Evolutionary conservation across 257 asterid genomes (phyloP).

Genomic region (Thymus quinquecostatus): DNA sequence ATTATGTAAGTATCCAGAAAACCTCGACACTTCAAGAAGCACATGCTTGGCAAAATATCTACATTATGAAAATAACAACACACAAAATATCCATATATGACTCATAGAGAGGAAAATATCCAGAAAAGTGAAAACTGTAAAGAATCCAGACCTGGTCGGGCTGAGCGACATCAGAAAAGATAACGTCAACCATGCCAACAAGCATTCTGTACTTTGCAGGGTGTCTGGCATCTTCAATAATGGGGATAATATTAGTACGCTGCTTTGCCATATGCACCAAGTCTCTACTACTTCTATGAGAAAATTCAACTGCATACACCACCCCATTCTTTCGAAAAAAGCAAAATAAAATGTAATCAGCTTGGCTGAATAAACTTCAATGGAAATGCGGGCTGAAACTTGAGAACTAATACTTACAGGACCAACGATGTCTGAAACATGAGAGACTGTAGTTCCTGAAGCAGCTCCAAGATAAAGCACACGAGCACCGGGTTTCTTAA

Average conservation of each 20-base stretch:
- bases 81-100: too few relatives aligned
- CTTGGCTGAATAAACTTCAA: neutral
- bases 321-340: slow-evolving; percentile 59
- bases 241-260: slow-evolving; percentile 85
- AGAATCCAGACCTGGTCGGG: slow-evolving; percentile 77
- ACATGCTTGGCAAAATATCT: too few relatives aligned
- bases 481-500: slow-evolving; percentile 55
- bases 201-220: slow-evolving; percentile 95
- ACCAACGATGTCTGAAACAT: slow-evolving; percentile 83
- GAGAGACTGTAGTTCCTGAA: too few relatives aligned
- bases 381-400: too few relatives aligned
- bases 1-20: too few relatives aligned
- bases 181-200: slow-evolving; percentile 97
- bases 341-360: neutral
- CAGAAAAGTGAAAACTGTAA: too few relatives aligned
- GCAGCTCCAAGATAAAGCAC: slow-evolving; percentile 43
- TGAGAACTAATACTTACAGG: slow-evolving; percentile 57
- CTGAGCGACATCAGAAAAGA: slow-evolving; percentile 96
- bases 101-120: too few relatives aligned
- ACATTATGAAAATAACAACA: too few relatives aligned
- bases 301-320: slow-evolving; percentile 94
- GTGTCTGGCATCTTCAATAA: slow-evolving; percentile 92
- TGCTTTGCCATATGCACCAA: slow-evolving; percentile 94
- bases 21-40: too few relatives aligned
- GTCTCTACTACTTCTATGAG: slow-evolving; percentile 93